Evolutionary conservation across 2,329 filamentous ascomycete genomes (phyloP), one percentile per base, ranked within the genome.

Genomic region (Amesomyces nigricolor): DNA sequence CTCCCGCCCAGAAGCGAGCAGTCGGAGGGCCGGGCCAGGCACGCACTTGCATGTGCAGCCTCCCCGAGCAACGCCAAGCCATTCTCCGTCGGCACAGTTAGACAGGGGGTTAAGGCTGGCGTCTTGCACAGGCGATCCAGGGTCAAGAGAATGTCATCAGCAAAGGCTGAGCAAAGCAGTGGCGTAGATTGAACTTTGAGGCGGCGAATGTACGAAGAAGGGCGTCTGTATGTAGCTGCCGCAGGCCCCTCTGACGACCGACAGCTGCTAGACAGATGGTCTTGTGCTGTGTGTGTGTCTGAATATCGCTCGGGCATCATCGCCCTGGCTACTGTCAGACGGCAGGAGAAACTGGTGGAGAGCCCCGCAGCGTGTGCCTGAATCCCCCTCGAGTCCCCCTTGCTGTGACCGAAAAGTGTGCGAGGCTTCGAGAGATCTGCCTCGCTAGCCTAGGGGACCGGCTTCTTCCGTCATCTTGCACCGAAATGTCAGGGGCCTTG

Each of bases 11-110:
- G 57, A 58, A 45, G 61, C 58, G 57, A 60, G 53, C 47, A 40
- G 53, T 3, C 57, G 22, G 22, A 26, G 22, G 52, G 49, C 56
- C 48, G 56, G 60, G 60, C 58, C 58, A 63, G 61, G 58, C 60
- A 63, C 60, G 58, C 60, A 63, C 60, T 62, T 62, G 60, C 60
- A 61, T 42, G 39, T 32, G 43, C 53, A 51, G 17, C 17, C 2
- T 2, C 17, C 32, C 46, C 32, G 53, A 58, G 51, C 47, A 35
- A 32, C 46, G 57, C 59, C 59, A 59, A 61, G 59, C 47, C 14
- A 46, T 46, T 22, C 47, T 44, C 37, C 51, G 55, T 56, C 53
- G 55, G 56, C 55, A 56, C 50, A 53, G 44, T 52, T 49, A 22
- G 42, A 53, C 52, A 51, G 42, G 52, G 48, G 45, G 32, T 35